phyloP scores from a whole-genome alignment of 148 eudicot genomes.

The Gaultheria prostrata region DNA sequence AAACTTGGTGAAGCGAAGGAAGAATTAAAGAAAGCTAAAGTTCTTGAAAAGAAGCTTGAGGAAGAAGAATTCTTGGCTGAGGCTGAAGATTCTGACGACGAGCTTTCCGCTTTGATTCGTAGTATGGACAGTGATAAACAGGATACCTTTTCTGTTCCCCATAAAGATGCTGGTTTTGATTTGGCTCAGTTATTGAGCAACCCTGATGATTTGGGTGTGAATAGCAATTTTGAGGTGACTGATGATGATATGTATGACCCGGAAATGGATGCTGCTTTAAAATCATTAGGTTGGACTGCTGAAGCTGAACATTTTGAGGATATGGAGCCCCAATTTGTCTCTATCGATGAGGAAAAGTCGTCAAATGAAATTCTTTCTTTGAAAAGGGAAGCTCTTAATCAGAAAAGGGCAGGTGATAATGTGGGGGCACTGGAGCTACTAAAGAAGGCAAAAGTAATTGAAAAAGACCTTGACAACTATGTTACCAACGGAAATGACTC shows the following conservation, averaged over 20 bases:
- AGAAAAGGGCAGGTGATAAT: constrained; percentile 68
- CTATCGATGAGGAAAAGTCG: constrained; percentile 35
- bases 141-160: constrained; percentile 34
- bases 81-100: constrained; percentile 86
- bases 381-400: constrained; percentile 69
- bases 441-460: constrained; percentile 71
- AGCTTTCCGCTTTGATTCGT: constrained; percentile 66
- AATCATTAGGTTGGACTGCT: constrained; percentile 84
- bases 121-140: constrained; percentile 57
- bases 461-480: constrained; percentile 50
- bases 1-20: constrained; percentile 88
- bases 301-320: constrained; percentile 35
- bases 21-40: constrained; percentile 82
- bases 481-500: constrained; percentile 15
- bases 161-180: constrained; percentile 43
- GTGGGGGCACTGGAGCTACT: constrained; percentile 63
- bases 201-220: constrained; percentile 48
- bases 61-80: constrained; percentile 87
- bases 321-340: constrained; percentile 14
- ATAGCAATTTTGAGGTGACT: constrained; percentile 65
- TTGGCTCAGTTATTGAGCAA: constrained; percentile 36
- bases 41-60: constrained; percentile 88
- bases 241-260: constrained; percentile 88
- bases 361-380: constrained; percentile 52
- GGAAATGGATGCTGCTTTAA: constrained; percentile 70